Evolutionary conservation across 208 protist genomes (phyloP).

Genomic region (Angomonas ambiguus): DNA sequence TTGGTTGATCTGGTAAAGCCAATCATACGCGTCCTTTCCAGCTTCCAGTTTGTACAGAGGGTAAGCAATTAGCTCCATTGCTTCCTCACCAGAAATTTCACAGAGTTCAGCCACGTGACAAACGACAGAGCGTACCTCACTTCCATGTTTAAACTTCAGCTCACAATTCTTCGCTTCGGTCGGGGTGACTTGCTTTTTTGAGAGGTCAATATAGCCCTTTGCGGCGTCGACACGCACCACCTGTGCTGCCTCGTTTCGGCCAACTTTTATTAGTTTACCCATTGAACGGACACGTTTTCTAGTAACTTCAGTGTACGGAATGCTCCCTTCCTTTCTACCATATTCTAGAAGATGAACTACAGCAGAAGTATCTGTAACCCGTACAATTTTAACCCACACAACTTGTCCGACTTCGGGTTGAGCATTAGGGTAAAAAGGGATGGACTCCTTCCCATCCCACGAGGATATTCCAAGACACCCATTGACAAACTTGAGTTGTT

Average conservation of each 20-base stretch:
- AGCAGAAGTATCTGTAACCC: slow-evolving; percentile 92
- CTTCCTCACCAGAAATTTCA: slow-evolving; percentile 49
- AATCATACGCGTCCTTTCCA: slow-evolving; percentile 75
- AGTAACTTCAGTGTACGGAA: slow-evolving; percentile 97
- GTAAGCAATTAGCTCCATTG: slow-evolving; percentile 95
- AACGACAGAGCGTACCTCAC: slow-evolving; percentile 95
- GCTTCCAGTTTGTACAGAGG: slow-evolving; percentile 89
- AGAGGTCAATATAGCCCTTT: slow-evolving; percentile 99
- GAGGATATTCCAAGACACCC: slow-evolving; percentile 63
- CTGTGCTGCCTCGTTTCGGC: slow-evolving; percentile 93
- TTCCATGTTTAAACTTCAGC: slow-evolving; percentile 94
- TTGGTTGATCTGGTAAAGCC: slow-evolving; percentile 74
- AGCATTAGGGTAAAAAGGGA: slow-evolving; percentile 60
- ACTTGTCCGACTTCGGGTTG: slow-evolving; percentile 95
- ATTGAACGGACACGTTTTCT: slow-evolving; percentile 97
- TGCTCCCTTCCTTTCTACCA: slow-evolving; percentile 98
- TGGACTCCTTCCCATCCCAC: slow-evolving; percentile 72
- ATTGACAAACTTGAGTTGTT: slow-evolving; percentile 74
- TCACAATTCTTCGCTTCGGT: slow-evolving; percentile 95
- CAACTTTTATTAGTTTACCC: slow-evolving; percentile 98
- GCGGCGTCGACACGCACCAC: slow-evolving; percentile 98
- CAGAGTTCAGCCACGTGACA: slow-evolving; percentile 92
- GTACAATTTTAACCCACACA: slow-evolving; percentile 96
- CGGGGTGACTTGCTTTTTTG: slow-evolving; percentile 95
- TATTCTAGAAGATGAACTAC: slow-evolving; percentile 97